A percentile compares a stretch with the other conserved stretches of the same genome.
These are phyloP conservation scores for Lignosus rhinocerotis DNA, from an alignment of 1,284 basidiomycete genomes.

Conservation along the genomic window DNA sequence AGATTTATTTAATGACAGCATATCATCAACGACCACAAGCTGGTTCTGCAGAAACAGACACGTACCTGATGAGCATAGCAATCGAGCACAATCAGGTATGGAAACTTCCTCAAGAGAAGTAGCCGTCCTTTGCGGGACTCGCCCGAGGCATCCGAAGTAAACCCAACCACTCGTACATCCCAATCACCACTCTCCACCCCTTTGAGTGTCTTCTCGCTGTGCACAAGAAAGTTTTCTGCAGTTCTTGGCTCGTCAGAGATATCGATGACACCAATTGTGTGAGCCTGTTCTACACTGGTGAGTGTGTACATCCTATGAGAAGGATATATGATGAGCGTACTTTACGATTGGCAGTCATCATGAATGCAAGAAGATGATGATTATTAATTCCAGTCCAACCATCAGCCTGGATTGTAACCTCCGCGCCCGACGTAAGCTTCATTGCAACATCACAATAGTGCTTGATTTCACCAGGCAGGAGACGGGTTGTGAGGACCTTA, in stretches of 20 bases:
- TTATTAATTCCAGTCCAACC: constrained; percentile 36
- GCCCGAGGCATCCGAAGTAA: constrained; percentile 34
- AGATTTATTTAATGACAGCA: constrained; percentile 27
- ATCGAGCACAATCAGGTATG: constrained; percentile 27
- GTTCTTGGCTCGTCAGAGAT: constrained; percentile 33
- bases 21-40: neutral
- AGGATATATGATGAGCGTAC: constrained; percentile 4
- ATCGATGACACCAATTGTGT: constrained; percentile 14
- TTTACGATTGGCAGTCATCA: constrained; percentile 12
- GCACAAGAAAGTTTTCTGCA: constrained; percentile 31
- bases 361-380: constrained; percentile 24
- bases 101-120: constrained; percentile 18
- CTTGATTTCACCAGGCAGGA: constrained; percentile 21
- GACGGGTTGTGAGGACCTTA: constrained; percentile 18
- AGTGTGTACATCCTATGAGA: neutral
- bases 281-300: neutral
- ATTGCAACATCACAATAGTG: constrained; percentile 6
- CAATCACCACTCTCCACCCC: constrained; percentile 20
- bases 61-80: constrained; percentile 38
- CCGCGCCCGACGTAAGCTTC: constrained; percentile 5
- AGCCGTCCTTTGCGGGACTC: constrained; percentile 35
- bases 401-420: constrained; percentile 25
- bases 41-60: too few relatives aligned
- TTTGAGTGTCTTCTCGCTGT: constrained; percentile 30
- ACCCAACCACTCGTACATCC: constrained; percentile 28